Percentiles rank a stretch among this genome's conserved stretches.
Conservation (phyloP, 31 red algal genomes). For the Asparagopsis taxiformis region DNA sequence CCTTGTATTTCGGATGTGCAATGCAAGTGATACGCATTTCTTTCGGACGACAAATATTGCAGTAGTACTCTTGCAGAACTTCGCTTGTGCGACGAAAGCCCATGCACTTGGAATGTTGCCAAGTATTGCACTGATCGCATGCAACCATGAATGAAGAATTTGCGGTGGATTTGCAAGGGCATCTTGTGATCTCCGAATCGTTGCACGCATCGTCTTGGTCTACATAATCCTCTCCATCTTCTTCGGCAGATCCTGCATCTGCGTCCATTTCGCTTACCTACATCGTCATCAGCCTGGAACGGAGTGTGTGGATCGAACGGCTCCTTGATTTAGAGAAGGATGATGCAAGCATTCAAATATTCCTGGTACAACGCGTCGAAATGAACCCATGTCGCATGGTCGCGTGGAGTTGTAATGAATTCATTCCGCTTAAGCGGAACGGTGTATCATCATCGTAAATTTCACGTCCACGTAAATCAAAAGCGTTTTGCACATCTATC, state of each 20-base stretch:
- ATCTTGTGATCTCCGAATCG: conserved; percentile 73
- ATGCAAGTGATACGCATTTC: conserved; percentile 62
- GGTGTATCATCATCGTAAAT: too few relatives aligned
- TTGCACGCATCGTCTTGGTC: conserved; percentile 18
- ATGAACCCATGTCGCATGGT: too few relatives aligned
- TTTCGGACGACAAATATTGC: conserved; percentile 88
- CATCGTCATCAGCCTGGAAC: too few relatives aligned
- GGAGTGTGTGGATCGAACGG: too few relatives aligned
- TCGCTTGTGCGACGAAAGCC: conserved; percentile 63
- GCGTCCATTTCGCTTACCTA: background rate
- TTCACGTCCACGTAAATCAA: too few relatives aligned
- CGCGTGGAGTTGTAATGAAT: too few relatives aligned
- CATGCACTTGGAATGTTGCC: conserved; percentile 96
- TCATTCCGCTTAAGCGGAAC: too few relatives aligned
- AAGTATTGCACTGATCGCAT: conserved; percentile 86
- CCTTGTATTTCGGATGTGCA: conserved; percentile 68
- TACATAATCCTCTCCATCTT: background rate
- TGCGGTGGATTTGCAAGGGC: conserved; percentile 75
- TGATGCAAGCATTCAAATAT: too few relatives aligned
- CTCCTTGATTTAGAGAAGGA: too few relatives aligned
- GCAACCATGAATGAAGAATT: conserved; percentile 84
- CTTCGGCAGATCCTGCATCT: background rate
- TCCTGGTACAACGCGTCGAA: too few relatives aligned
- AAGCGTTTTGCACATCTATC: too few relatives aligned
- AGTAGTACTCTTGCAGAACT: conserved; percentile 82